Percentiles rank a stretch among this genome's conserved stretches.
These are phyloP conservation scores for Ascomycota sp. DNA, from an alignment of 2,329 filamentous ascomycete species.

Conservation along the genomic window DNA sequence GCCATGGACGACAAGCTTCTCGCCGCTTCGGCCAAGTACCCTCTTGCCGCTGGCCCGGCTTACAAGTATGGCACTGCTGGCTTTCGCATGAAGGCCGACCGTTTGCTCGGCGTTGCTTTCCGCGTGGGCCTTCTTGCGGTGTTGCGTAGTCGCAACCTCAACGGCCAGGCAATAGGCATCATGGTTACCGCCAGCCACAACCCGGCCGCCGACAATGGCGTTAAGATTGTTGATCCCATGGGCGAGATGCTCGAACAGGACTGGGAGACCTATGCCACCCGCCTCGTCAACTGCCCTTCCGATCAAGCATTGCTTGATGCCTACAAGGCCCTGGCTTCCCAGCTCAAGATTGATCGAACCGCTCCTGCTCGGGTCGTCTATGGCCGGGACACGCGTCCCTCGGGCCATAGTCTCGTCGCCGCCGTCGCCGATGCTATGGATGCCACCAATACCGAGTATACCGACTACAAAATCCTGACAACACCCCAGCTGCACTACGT, in stretches of 20 bases:
- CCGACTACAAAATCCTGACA: slow-evolving; percentile 79
- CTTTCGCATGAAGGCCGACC: slow-evolving; percentile 51
- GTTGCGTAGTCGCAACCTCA: slow-evolving; percentile 74
- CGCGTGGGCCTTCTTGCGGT: slow-evolving; percentile 78
- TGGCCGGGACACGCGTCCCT: slow-evolving; percentile 82
- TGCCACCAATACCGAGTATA: slow-evolving; percentile 51
- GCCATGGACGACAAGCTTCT: slow-evolving; percentile 36
- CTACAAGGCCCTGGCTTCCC: slow-evolving; percentile 55
- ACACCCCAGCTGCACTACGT: slow-evolving; percentile 98
- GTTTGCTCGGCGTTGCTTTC: slow-evolving; percentile 83
- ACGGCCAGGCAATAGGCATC: slow-evolving; percentile 80
- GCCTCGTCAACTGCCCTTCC: slow-evolving; percentile 64
- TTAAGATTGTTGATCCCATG: slow-evolving; percentile 93
- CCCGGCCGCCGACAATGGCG: slow-evolving; percentile 71
- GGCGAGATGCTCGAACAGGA: slow-evolving; percentile 94
- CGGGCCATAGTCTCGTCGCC: slow-evolving; percentile 62
- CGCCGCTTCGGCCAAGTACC: slow-evolving; percentile 40
- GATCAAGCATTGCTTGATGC: slow-evolving; percentile 56
- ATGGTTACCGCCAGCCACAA: slow-evolving; percentile 96
- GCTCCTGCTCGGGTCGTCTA: slow-evolving; percentile 65
- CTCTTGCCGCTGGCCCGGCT: slow-evolving; percentile 30
- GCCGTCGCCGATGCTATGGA: slow-evolving; percentile 64
- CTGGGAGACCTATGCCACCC: slow-evolving; percentile 80
- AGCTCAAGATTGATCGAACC: slow-evolving; percentile 55
- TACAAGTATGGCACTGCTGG: slow-evolving; percentile 50